Percentiles rank a stretch among this genome's conserved stretches.
These are phyloP conservation scores for Diutina mesorugosa DNA, from an alignment of 1,139 yeast species.

Conservation along the genomic window DNA sequence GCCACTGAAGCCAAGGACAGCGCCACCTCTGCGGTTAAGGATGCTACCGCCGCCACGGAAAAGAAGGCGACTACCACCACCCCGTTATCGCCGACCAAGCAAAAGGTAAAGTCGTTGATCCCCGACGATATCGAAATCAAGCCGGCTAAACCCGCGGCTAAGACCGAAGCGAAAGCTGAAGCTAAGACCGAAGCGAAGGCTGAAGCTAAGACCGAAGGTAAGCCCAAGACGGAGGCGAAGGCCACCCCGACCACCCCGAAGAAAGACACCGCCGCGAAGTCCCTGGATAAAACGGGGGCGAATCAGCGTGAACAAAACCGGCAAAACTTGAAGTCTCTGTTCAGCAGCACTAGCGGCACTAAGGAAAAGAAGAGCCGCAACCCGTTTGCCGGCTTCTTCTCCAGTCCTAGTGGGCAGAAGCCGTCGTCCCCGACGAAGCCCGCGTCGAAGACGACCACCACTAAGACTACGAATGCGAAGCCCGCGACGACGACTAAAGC, in stretches of 20 bases:
- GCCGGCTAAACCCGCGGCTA: neutral
- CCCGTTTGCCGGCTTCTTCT: neutral
- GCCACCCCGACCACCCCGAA: conserved; percentile 5
- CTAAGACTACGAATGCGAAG: neutral
- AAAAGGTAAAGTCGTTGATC: conserved; percentile 4
- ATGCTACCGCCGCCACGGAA: conserved; percentile 13
- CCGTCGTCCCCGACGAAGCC: conserved; percentile 5
- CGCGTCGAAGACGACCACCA: conserved; percentile 4
- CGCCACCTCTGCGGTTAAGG: conserved; percentile 3
- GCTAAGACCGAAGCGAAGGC: conserved; percentile 5
- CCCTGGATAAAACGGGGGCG: conserved; percentile 8
- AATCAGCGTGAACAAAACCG: conserved; percentile 7
- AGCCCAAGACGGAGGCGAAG: conserved; percentile 3
- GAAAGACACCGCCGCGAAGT: neutral
- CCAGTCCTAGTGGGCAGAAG: neutral
- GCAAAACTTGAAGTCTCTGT: conserved; percentile 10
- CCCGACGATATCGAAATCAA: conserved; percentile 2
- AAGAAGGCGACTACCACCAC: conserved; percentile 6
- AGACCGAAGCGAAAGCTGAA: conserved; percentile 5
- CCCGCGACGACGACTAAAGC: neutral
- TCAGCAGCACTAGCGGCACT: neutral
- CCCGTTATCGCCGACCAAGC: neutral
- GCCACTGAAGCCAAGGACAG: conserved; percentile 12
- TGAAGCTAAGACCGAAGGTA: conserved; percentile 5
- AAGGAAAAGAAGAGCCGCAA: neutral